These are phyloP conservation scores for Lunasporangiospora selenospora DNA, from an alignment of 192 early-diverging fungal species.

Conservation along the genomic window DNA sequence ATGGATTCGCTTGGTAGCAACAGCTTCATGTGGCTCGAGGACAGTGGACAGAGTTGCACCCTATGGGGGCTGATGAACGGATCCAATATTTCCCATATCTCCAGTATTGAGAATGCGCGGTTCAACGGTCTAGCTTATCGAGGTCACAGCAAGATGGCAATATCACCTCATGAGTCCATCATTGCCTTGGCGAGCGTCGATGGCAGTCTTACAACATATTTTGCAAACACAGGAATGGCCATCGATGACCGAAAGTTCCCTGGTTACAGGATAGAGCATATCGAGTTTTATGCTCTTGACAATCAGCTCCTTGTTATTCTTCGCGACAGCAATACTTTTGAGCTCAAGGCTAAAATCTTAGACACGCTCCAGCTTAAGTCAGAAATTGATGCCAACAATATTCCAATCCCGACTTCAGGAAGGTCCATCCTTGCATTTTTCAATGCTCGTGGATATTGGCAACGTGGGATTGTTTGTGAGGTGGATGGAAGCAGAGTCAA, in stretches of 20 bases:
- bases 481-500: constrained; percentile 29
- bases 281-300: constrained; percentile 34
- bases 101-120: constrained; percentile 38
- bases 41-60: constrained; percentile 35
- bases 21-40: constrained; percentile 47
- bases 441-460: constrained; percentile 22
- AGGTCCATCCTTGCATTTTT: constrained; percentile 24
- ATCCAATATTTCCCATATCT: constrained; percentile 43
- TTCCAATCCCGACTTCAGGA: constrained; percentile 34
- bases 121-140: constrained; percentile 43
- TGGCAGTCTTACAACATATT: constrained; percentile 44
- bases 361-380: constrained; percentile 42
- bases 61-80: constrained; percentile 40
- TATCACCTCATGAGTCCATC: constrained; percentile 45
- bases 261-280: constrained; percentile 35
- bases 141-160: constrained; percentile 45
- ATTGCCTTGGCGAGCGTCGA: constrained; percentile 46
- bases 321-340: constrained; percentile 19
- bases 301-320: constrained; percentile 37
- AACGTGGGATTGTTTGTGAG: constrained; percentile 30
- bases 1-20: constrained; percentile 41
- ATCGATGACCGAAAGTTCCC: constrained; percentile 44
- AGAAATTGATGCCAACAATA: constrained; percentile 18
- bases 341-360: constrained; percentile 23
- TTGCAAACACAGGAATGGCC: constrained; percentile 46